These are phyloP conservation scores for Nemania sp. DNA, from an alignment of 2,329 filamentous ascomycete genomes.

Conservation along the genomic window DNA sequence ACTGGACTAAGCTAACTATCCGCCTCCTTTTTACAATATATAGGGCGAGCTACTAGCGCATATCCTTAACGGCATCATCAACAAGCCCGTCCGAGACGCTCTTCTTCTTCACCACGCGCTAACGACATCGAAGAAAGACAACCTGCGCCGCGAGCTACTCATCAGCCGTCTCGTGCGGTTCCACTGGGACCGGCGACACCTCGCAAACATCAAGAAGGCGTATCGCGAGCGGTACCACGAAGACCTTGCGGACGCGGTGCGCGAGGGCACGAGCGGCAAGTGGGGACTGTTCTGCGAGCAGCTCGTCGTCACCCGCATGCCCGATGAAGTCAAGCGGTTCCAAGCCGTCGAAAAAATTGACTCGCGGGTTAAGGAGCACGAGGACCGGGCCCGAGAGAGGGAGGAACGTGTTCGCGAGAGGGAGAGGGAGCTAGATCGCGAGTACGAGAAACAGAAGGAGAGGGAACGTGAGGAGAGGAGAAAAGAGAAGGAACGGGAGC, in stretches of 20 bases:
- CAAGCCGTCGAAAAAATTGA: slow-evolving; percentile 50
- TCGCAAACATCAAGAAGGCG: slow-evolving; percentile 81
- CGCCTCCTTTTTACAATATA: slow-evolving; percentile 15
- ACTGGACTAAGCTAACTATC: slow-evolving; percentile 5
- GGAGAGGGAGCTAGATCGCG: slow-evolving; percentile 41
- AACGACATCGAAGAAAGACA: slow-evolving; percentile 76
- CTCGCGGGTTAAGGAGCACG: slow-evolving; percentile 29
- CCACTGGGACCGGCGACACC: slow-evolving; percentile 90
- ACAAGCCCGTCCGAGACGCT: slow-evolving; percentile 92
- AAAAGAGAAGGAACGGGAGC: slow-evolving; percentile 34
- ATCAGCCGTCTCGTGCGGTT: slow-evolving; percentile 88
- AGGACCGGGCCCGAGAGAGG: slow-evolving; percentile 21
- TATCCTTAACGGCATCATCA: slow-evolving; percentile 96
- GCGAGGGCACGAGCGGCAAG: slow-evolving; percentile 79
- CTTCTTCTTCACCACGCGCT: slow-evolving; percentile 92
- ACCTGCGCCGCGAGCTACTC: slow-evolving; percentile 83
- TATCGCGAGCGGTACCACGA: slow-evolving; percentile 82
- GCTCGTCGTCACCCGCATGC: slow-evolving; percentile 73
- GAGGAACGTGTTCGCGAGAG: slow-evolving; percentile 41
- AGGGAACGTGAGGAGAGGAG: slow-evolving; percentile 36
- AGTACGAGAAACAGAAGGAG: slow-evolving; percentile 40
- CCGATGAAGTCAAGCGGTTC: slow-evolving; percentile 67
- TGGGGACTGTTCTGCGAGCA: slow-evolving; percentile 82
- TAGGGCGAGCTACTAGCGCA: slow-evolving; percentile 95
- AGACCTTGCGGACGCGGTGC: slow-evolving; percentile 81